These are phyloP conservation scores for Exophiala viscosa DNA, from an alignment of 2,329 filamentous ascomycete genomes.

Conservation along the genomic window DNA sequence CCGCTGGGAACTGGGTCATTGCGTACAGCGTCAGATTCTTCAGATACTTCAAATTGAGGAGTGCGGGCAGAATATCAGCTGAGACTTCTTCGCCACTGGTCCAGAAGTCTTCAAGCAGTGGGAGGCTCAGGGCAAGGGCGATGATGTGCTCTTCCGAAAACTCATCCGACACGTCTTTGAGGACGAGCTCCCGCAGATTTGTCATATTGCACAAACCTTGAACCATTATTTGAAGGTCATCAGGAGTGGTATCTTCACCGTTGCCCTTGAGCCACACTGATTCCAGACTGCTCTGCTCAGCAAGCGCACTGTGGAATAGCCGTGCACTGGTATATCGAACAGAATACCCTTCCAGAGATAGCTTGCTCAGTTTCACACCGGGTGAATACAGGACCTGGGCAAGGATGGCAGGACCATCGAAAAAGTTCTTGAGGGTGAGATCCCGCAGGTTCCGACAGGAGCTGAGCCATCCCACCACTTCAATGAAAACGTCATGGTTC, in stretches of 20 bases:
- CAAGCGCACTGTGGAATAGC: slow-evolving; percentile 32
- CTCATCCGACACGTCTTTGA: slow-evolving; percentile 35
- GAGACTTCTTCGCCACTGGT: slow-evolving; percentile 34
- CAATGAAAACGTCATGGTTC: slow-evolving; percentile 51
- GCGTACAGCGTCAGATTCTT: slow-evolving; percentile 33
- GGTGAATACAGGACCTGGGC: slow-evolving; percentile 30
- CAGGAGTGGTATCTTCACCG: slow-evolving; percentile 26
- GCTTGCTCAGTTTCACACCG: slow-evolving; percentile 30
- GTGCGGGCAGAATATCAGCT: slow-evolving; percentile 30
- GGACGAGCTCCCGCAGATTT: slow-evolving; percentile 32
- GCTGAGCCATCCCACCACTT: slow-evolving; percentile 53
- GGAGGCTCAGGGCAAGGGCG: slow-evolving; percentile 30
- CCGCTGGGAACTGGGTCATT: slow-evolving; percentile 33
- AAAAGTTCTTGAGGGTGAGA: slow-evolving; percentile 50
- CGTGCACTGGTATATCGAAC: slow-evolving; percentile 25
- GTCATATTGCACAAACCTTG: slow-evolving; percentile 31
- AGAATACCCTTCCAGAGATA: slow-evolving; percentile 32
- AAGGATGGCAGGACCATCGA: slow-evolving; percentile 45
- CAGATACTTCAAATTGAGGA: slow-evolving; percentile 30
- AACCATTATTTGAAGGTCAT: slow-evolving; percentile 32
- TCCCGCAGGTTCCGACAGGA: slow-evolving; percentile 51
- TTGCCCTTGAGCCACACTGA: slow-evolving; percentile 33
- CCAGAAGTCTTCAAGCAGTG: slow-evolving; percentile 34
- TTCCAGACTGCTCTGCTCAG: slow-evolving; percentile 30
- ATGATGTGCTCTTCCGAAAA: slow-evolving; percentile 34